Percentiles rank a stretch among this genome's conserved stretches.
Conservation (phyloP, 208 protist species). For the Wallacemonas sp. region DNA sequence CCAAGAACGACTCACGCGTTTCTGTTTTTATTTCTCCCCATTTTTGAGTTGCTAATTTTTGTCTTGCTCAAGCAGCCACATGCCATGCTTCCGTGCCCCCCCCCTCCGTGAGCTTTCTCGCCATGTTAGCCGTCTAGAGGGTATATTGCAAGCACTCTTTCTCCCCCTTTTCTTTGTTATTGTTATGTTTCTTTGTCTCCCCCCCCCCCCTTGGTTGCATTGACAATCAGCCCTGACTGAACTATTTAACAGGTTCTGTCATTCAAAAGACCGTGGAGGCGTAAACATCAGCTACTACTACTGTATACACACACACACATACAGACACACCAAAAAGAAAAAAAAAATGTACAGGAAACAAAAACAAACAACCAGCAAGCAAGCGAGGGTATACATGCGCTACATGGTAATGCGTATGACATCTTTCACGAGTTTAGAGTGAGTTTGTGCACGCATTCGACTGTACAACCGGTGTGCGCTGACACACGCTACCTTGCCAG, state of each 20-base stretch:
- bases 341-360: neutral
- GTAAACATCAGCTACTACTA: neutral
- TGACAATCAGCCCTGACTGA: neutral
- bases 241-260: neutral
- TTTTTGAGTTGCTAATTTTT: conserved; percentile 9
- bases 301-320: neutral
- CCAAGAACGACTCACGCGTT: neutral
- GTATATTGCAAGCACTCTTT: neutral
- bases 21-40: conserved; percentile 13
- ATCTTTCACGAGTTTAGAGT: too few relatives aligned
- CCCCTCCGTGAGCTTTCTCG: too few relatives aligned
- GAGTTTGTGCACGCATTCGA: too few relatives aligned
- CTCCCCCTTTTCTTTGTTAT: conserved; percentile 12
- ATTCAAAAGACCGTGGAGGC: too few relatives aligned
- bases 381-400: too few relatives aligned
- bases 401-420: too few relatives aligned
- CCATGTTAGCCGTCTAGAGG: too few relatives aligned
- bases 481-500: too few relatives aligned
- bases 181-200: neutral
- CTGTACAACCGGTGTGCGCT: too few relatives aligned
- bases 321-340: neutral
- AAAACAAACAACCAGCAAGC: too few relatives aligned
- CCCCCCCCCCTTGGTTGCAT: neutral
- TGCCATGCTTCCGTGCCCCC: too few relatives aligned
- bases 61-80: neutral